Conservation (phyloP, 768 basidiomycete genomes). For the Leccinum subgranulosum region DNA sequence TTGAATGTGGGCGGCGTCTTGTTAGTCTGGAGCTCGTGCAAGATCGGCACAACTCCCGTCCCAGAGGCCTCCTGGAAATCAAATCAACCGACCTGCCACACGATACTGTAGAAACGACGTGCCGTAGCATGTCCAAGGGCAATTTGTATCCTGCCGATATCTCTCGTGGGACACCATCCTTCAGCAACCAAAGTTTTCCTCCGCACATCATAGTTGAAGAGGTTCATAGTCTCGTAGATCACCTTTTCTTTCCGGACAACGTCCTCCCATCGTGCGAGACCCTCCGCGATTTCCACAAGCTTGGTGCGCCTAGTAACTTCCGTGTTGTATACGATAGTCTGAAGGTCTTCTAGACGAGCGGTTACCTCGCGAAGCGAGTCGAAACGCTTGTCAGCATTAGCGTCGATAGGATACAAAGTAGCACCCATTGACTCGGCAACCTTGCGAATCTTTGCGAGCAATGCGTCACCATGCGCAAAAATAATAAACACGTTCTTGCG, state of each 20-base stretch:
- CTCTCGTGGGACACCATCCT: slow-evolving; percentile 95
- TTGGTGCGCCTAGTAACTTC: slow-evolving; percentile 77
- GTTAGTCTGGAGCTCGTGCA: slow-evolving; percentile 84
- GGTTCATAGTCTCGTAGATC: slow-evolving; percentile 92
- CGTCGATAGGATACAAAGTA: slow-evolving; percentile 93
- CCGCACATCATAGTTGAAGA: slow-evolving; percentile 92
- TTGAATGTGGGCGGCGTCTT: slow-evolving; percentile 96
- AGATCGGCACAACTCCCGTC: slow-evolving; percentile 86
- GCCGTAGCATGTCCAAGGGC: slow-evolving; percentile 88
- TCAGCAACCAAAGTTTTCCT: slow-evolving; percentile 95
- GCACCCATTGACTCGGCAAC: slow-evolving; percentile 99
- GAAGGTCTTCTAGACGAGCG: slow-evolving; percentile 85
- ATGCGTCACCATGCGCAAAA: slow-evolving; percentile 91
- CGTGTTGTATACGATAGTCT: slow-evolving; percentile 88
- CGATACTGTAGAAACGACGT: slow-evolving; percentile 13
- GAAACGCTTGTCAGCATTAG: slow-evolving; percentile 88
- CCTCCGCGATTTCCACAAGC: slow-evolving; percentile 81
- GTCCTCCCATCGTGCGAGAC: slow-evolving; percentile 86
- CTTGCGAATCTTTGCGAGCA: slow-evolving; percentile 95
- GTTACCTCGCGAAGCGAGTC: slow-evolving; percentile 89
- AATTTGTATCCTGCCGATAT: slow-evolving; percentile 81
- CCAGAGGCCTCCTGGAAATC: slow-evolving; percentile 77
- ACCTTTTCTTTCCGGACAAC: slow-evolving; percentile 94
- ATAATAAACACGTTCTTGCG: slow-evolving; percentile 99
- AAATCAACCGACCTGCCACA: neutral